phyloP scores from a whole-genome alignment of 2,329 filamentous ascomycete species.

The Tolypocladium guangdongense region DNA sequence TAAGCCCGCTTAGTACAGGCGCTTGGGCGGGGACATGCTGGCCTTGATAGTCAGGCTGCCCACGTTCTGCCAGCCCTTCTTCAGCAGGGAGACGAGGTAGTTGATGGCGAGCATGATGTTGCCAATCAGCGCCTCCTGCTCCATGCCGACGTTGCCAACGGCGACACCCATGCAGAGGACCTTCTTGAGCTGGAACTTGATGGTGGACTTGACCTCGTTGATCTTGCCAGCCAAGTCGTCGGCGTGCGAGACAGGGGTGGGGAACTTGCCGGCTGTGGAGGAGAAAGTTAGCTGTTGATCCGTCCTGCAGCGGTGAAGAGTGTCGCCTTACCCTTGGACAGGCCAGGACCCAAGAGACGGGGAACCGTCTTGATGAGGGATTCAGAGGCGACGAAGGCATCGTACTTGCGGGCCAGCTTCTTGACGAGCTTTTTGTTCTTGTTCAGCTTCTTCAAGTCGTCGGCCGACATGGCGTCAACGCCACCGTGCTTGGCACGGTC shows the following conservation, averaged over 20 bases:
- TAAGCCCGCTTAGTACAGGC: slow-evolving; percentile 68
- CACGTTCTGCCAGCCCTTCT: slow-evolving; percentile 99
- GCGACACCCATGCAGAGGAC: slow-evolving; percentile 99
- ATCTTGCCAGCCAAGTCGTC: slow-evolving; percentile 93
- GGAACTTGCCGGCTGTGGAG: slow-evolving; percentile 92
- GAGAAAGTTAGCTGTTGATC: slow-evolving; percentile 15
- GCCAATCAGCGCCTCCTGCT: slow-evolving; percentile 84
- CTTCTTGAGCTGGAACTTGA: slow-evolving; percentile 99
- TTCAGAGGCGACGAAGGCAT: slow-evolving; percentile 97
- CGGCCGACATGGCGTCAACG: slow-evolving; percentile 94
- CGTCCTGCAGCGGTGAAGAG: background rate
- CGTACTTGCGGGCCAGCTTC: slow-evolving; percentile 99
- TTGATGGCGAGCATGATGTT: slow-evolving; percentile 99
- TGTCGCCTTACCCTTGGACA: slow-evolving; percentile 74
- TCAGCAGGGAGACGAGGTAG: slow-evolving; percentile 97
- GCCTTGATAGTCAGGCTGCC: slow-evolving; percentile 99
- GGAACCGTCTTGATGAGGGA: slow-evolving; percentile 99
- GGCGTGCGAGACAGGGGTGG: slow-evolving; percentile 91
- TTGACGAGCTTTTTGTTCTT: slow-evolving; percentile 99
- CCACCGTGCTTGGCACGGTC: slow-evolving; percentile 99
- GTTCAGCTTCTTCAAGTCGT: slow-evolving; percentile 99
- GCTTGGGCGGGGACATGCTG: slow-evolving; percentile 97
- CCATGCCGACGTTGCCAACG: slow-evolving; percentile 97
- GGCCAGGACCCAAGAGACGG: slow-evolving; percentile 96
- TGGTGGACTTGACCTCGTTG: slow-evolving; percentile 99